phyloP scores from a whole-genome alignment of 495 filamentous ascomycete species.

The Hypoxylon lenormandii region DNA sequence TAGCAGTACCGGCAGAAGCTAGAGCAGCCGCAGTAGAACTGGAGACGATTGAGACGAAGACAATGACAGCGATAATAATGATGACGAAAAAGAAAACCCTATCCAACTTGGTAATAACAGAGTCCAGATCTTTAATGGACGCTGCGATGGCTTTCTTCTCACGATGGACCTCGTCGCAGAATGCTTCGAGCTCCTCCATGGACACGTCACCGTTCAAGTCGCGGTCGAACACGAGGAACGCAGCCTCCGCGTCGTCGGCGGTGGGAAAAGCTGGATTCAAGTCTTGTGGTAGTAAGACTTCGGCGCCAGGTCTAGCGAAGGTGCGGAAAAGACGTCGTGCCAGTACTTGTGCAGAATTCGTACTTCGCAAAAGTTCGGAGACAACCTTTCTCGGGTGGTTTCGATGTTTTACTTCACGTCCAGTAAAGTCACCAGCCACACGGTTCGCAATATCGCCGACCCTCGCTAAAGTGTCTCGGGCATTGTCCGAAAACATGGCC shows the following conservation, averaged over 20 bases:
- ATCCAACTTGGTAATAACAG: conserved; percentile 91
- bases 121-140: conserved; percentile 93
- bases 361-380: conserved; percentile 78
- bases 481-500: conserved; percentile 74
- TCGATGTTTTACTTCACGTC: conserved; percentile 76
- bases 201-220: conserved; percentile 97
- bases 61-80: conserved; percentile 77
- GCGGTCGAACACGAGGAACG: conserved; percentile 93
- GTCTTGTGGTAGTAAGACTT: conserved; percentile 81
- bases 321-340: conserved; percentile 93
- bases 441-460: conserved; percentile 90
- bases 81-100: conserved; percentile 89
- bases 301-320: conserved; percentile 77
- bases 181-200: conserved; percentile 92
- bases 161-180: conserved; percentile 92
- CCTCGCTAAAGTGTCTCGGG: conserved; percentile 77
- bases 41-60: conserved; percentile 89
- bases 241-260: conserved; percentile 87
- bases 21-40: conserved; percentile 85
- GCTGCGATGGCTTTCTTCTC: conserved; percentile 96
- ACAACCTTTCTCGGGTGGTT: conserved; percentile 86
- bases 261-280: conserved; percentile 83
- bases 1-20: conserved; percentile 84
- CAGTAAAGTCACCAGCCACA: conserved; percentile 95
- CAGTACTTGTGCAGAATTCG: conserved; percentile 82